Percentiles rank a stretch among this genome's conserved stretches.
phyloP scores from a whole-genome alignment of 768 basidiomycete genomes.

The Candolleomyces aberdarensis region DNA sequence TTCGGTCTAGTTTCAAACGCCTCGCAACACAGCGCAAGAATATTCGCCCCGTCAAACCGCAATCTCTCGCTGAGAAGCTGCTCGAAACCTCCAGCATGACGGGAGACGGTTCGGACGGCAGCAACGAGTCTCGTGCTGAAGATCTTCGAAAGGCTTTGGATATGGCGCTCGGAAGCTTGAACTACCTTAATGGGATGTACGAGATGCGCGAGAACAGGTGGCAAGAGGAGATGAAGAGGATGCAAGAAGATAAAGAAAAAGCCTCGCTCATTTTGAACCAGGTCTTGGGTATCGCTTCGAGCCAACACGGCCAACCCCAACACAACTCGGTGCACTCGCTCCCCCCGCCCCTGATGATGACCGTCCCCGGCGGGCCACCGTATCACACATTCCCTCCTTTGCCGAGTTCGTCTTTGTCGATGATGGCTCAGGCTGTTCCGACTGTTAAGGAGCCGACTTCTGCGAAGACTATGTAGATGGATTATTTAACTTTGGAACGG shows the following conservation, averaged over 20 bases:
- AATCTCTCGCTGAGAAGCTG: slow-evolving; percentile 47
- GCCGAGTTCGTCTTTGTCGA: no score
- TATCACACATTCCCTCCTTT: no score
- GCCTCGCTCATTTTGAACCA: slow-evolving; percentile 67
- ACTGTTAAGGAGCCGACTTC: no score
- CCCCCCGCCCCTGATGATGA: no score
- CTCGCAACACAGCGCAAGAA: slow-evolving; percentile 54
- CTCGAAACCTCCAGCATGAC: slow-evolving; percentile 40
- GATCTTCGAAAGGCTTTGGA: slow-evolving; percentile 69
- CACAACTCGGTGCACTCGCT: no score
- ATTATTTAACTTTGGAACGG: no score
- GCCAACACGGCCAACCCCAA: no score
- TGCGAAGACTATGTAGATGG: no score
- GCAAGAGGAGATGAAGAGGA: slow-evolving; percentile 64
- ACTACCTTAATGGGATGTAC: slow-evolving; percentile 60
- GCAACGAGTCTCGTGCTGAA: slow-evolving; percentile 52
- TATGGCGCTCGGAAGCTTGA: slow-evolving; percentile 64
- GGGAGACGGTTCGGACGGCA: slow-evolving; percentile 55
- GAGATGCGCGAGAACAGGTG: slow-evolving; percentile 67
- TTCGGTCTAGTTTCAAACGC: slow-evolving; percentile 57
- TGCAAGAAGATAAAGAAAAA: slow-evolving; percentile 63
- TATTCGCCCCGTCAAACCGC: slow-evolving; percentile 36
- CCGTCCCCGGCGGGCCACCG: no score
- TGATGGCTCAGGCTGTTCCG: no score
- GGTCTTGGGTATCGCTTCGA: slow-evolving; percentile 38